Base-by-base conservation (phyloP, 352 stramenopile genomes). In the Phytopythium litorale region DNA sequence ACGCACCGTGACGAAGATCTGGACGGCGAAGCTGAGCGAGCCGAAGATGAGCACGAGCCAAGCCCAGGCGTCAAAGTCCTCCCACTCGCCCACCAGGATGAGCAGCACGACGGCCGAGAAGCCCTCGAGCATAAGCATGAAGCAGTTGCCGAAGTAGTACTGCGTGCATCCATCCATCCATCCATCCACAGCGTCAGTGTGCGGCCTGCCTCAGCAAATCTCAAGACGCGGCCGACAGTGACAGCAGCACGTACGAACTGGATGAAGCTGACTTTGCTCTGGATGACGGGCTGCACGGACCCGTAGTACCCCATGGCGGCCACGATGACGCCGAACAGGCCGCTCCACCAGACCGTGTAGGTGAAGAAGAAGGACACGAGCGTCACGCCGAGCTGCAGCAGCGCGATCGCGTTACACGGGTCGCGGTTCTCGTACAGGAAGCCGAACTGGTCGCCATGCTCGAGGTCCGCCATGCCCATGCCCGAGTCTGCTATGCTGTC, bases 231-330 rank as follows among this genome's bases (percentile, higher is more conserved):
- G 28, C 28, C 5, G 28, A 32, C 28, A 32, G 42, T 33, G 30
- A 7, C 15, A 23, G 33, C 57, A 32, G 35, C 28, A 86, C 83
- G 68, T 78, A 92, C 83, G 54, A 93, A 92, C 56, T 93, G 84
- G 68, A 93, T 86, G 66, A 93, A 93, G 80, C 80, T 91, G 61
- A 89, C 83, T 87, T 93, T 93, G 78, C 81, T 91, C 71, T 93
- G 84, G 67, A 92, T 88, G 51, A 92, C 82, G 30, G 84, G 84
- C 71, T 91, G 77, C 32, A 89, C 78, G 7, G 81, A 91, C 40
- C 84, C 84, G 54, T 93, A 93, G 71, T 92, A 93, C 59, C 84
- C 84, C 73, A 93, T 90, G 25, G 75, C 65, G 8, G 84, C 82
- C 65, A 93, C 82, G 56, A 93, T 88, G 50, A 91, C 64, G 21